These are phyloP conservation scores for Penicillium herquei DNA, from an alignment of 495 filamentous ascomycete genomes.

Conservation along the genomic window DNA sequence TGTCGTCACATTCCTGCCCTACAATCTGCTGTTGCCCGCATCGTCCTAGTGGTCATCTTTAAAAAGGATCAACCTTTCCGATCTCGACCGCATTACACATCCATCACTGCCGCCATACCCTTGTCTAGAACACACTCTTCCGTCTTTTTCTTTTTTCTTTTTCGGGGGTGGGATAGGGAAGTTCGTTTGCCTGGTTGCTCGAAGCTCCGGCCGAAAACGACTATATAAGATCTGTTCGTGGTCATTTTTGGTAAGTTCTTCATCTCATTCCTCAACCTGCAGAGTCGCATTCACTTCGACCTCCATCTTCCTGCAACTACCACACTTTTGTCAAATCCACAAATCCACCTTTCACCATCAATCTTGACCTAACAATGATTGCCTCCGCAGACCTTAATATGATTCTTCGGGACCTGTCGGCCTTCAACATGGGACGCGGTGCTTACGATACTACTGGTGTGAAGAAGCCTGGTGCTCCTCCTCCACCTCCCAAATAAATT, in stretches of 20 bases:
- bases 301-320: not conserved
- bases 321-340: not conserved
- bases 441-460: constrained; percentile 61
- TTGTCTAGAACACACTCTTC: constrained; percentile 18
- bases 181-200: constrained; percentile 19
- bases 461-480: constrained; percentile 55
- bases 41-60: constrained; percentile 36
- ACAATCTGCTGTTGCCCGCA: constrained; percentile 36
- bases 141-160: constrained; percentile 11
- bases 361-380: constrained; percentile 31
- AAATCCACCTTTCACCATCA: not conserved
- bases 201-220: constrained; percentile 15
- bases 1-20: constrained; percentile 48
- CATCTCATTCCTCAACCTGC: constrained; percentile 20
- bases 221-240: constrained; percentile 28
- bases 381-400: constrained; percentile 42
- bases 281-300: constrained; percentile 4
- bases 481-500: constrained; percentile 39
- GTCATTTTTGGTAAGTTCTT: constrained; percentile 27
- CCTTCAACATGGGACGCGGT: constrained; percentile 58
- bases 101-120: constrained; percentile 26
- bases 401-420: constrained; percentile 48
- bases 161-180: constrained; percentile 29
- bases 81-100: constrained; percentile 42
- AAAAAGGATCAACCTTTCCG: constrained; percentile 40